These are phyloP conservation scores for Naganishia vishniacii DNA, from an alignment of 768 basidiomycete species.

Conservation along the genomic window DNA sequence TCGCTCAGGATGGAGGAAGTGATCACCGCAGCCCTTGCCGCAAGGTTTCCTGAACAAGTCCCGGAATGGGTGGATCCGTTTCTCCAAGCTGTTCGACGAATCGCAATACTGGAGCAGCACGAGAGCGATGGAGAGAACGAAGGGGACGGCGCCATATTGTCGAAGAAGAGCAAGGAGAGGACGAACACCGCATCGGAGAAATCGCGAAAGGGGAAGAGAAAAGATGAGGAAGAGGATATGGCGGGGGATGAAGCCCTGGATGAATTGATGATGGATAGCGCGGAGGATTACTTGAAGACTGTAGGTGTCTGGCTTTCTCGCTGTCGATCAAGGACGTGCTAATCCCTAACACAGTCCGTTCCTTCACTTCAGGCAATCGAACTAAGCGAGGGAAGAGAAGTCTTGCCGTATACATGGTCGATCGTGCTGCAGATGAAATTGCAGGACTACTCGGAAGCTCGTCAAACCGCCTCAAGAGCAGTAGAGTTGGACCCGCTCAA, in stretches of 20 bases:
- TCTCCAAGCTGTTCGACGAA: neutral
- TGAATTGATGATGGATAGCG: too few relatives aligned
- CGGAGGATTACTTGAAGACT: neutral
- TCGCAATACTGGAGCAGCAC: neutral
- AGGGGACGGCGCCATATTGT: too few relatives aligned
- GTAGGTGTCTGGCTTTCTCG: neutral
- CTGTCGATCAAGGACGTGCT: neutral
- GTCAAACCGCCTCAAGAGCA: neutral
- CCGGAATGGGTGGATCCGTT: neutral
- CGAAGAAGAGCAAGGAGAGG: neutral
- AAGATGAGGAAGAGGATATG: too few relatives aligned
- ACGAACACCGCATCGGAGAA: too few relatives aligned
- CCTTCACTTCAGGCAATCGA: neutral
- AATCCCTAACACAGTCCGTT: neutral
- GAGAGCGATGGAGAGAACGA: neutral
- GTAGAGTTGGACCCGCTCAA: neutral
- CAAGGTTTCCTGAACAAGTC: neutral
- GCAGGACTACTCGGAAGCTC: neutral
- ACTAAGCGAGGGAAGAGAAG: neutral
- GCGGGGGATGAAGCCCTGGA: too few relatives aligned
- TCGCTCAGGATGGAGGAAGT: neutral
- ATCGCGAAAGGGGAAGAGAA: too few relatives aligned
- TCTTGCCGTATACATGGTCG: neutral
- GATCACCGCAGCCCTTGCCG: neutral
- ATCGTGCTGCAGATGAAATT: neutral